phyloP scores from a whole-genome alignment of 352 stramenopile species.

The Phytophthora citricola region DNA sequence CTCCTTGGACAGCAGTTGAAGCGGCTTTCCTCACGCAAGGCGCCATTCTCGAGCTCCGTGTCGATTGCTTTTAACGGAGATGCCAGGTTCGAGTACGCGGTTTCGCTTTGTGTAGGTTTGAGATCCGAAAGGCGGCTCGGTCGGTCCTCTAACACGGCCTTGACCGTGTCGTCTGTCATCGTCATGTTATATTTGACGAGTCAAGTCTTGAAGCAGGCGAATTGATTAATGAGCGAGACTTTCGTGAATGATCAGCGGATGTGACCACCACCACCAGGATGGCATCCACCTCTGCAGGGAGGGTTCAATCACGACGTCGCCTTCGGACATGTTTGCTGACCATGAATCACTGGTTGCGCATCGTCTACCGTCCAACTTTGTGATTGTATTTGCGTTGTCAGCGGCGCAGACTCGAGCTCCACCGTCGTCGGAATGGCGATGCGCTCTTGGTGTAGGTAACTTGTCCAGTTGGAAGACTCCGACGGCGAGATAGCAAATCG shows the following conservation, averaged over 20 bases:
- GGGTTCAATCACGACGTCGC: neutral
- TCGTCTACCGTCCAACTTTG: neutral
- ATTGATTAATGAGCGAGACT: conserved; percentile 23
- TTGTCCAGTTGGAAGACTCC: conserved; percentile 9
- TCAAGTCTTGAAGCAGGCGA: conserved; percentile 11
- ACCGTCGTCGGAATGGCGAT: conserved; percentile 28
- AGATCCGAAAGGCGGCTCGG: conserved; percentile 21
- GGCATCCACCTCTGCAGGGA: neutral
- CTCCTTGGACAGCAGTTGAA: conserved; percentile 39
- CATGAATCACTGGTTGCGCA: conserved; percentile 9
- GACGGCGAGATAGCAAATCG: conserved; percentile 17
- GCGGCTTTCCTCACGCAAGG: conserved; percentile 39
- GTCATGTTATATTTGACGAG: conserved; percentile 17
- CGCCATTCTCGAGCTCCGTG: conserved; percentile 35
- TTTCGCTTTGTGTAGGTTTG: conserved; percentile 14
- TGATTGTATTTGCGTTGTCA: conserved; percentile 11
- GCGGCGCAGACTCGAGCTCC: neutral
- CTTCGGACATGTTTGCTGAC: conserved; percentile 35
- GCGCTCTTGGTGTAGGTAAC: neutral
- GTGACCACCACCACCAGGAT: conserved; percentile 11
- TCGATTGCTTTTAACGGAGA: conserved; percentile 26
- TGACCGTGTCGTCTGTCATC: conserved; percentile 24
- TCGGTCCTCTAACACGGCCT: conserved; percentile 30
- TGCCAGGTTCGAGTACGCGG: conserved; percentile 23
- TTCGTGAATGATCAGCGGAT: neutral